Conservation (phyloP, 371 early-diverging fungal species). For the Rhizopus sp. region DNA sequence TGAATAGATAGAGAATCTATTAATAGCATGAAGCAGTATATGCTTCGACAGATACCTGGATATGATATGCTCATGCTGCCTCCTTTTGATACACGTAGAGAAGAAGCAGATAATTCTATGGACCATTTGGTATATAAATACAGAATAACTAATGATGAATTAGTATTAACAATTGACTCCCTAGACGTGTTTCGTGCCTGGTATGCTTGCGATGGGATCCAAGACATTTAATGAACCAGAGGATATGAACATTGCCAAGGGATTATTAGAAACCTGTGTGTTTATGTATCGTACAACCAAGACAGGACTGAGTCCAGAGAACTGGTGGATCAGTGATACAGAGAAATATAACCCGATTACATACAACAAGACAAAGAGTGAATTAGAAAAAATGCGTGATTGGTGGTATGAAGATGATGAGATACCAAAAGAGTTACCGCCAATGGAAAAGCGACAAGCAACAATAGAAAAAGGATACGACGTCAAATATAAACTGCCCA, state of each 20-base stretch:
- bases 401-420: constrained; percentile 36
- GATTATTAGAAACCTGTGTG: constrained; percentile 59
- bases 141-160: neutral
- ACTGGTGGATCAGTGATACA: constrained; percentile 26
- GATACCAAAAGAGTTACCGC: neutral
- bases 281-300: constrained; percentile 52
- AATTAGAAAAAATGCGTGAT: constrained; percentile 20
- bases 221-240: constrained; percentile 45
- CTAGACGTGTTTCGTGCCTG: constrained; percentile 67
- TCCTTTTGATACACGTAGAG: constrained; percentile 31
- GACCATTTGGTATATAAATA: constrained; percentile 51
- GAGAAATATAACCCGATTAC: constrained; percentile 32
- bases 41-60: constrained; percentile 48
- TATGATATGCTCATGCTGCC: constrained; percentile 52
- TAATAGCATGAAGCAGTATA: constrained; percentile 49
- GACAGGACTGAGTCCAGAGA: constrained; percentile 64
- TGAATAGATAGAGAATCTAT: constrained; percentile 47
- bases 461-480: constrained; percentile 9
- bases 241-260: constrained; percentile 42
- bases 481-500: constrained; percentile 15
- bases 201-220: constrained; percentile 66
- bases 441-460: neutral
- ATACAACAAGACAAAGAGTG: constrained; percentile 24
- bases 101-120: constrained; percentile 34
- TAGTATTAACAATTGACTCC: neutral